phyloP scores from a whole-genome alignment of 371 early-diverging fungal genomes.

The Dinochytrium kinnereticum region DNA sequence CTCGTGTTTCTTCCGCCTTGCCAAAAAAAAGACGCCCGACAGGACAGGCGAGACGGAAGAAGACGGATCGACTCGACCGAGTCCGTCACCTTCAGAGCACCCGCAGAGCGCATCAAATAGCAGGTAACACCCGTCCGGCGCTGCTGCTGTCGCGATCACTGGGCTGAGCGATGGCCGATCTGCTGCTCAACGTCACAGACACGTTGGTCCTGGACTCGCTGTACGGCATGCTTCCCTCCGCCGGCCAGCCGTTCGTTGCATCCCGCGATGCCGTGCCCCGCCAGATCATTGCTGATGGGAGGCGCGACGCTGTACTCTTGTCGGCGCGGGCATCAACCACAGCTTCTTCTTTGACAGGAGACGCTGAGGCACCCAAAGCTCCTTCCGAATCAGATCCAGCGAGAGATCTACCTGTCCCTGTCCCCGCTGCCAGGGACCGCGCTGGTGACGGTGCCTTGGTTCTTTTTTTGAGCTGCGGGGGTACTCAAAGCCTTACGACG shows the following conservation, averaged over 20 bases:
- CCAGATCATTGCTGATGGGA: slow-evolving; percentile 73
- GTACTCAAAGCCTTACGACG: slow-evolving; percentile 78
- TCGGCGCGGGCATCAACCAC: slow-evolving; percentile 76
- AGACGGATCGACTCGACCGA: no score
- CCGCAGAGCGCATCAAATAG: no score
- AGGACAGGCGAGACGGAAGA: no score
- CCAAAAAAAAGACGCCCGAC: no score
- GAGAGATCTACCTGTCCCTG: slow-evolving; percentile 82
- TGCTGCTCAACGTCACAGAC: slow-evolving; percentile 70
- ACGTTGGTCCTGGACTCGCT: slow-evolving; percentile 60
- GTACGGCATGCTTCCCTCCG: slow-evolving; percentile 56
- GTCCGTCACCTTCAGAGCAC: no score
- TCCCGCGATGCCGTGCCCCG: slow-evolving; percentile 71
- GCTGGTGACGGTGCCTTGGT: slow-evolving; percentile 86
- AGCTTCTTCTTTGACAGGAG: slow-evolving; percentile 83
- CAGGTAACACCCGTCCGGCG: no score
- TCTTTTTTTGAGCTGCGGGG: slow-evolving; percentile 87
- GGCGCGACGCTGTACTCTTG: slow-evolving; percentile 81
- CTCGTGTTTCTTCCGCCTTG: no score
- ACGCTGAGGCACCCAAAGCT: slow-evolving; percentile 91
- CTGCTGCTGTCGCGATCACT: no score
- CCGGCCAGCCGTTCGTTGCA: slow-evolving; percentile 45
- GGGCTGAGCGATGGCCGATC: no score
- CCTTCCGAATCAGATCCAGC: slow-evolving; percentile 82
- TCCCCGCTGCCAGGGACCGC: slow-evolving; percentile 81